Conservation (phyloP, 2,329 filamentous ascomycete species). For the Onygenales sp. region DNA sequence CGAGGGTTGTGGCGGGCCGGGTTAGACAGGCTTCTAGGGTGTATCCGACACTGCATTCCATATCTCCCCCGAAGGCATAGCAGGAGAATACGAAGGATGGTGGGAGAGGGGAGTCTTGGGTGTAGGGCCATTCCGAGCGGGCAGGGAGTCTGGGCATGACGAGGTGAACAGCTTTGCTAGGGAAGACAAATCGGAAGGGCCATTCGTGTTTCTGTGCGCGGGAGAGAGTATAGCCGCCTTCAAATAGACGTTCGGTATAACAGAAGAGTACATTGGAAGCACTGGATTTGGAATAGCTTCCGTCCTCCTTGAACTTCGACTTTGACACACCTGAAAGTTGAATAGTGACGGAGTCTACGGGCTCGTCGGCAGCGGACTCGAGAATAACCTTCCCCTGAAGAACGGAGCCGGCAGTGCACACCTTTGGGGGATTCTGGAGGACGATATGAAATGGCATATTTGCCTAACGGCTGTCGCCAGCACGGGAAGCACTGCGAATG, state of each 20-base stretch:
- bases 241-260: background rate
- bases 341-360: background rate
- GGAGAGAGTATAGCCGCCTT: background rate
- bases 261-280: background rate
- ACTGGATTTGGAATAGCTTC: background rate
- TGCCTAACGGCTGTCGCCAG: background rate
- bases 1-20: too few relatives aligned
- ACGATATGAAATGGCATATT: background rate
- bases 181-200: constrained; percentile 1
- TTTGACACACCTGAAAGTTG: background rate
- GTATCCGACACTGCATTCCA: too few relatives aligned
- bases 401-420: background rate
- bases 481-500: too few relatives aligned
- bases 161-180: background rate
- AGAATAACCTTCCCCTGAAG: background rate
- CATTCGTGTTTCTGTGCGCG: background rate
- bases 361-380: background rate
- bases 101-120: too few relatives aligned
- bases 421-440: background rate
- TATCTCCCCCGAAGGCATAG: too few relatives aligned
- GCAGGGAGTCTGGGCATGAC: too few relatives aligned
- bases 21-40: too few relatives aligned
- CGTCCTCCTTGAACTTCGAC: background rate
- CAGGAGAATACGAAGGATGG: too few relatives aligned
- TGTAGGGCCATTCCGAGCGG: too few relatives aligned